Evolutionary conservation across 2,329 filamentous ascomycete genomes (phyloP).

Genomic region (Grosmannia penicillata): DNA sequence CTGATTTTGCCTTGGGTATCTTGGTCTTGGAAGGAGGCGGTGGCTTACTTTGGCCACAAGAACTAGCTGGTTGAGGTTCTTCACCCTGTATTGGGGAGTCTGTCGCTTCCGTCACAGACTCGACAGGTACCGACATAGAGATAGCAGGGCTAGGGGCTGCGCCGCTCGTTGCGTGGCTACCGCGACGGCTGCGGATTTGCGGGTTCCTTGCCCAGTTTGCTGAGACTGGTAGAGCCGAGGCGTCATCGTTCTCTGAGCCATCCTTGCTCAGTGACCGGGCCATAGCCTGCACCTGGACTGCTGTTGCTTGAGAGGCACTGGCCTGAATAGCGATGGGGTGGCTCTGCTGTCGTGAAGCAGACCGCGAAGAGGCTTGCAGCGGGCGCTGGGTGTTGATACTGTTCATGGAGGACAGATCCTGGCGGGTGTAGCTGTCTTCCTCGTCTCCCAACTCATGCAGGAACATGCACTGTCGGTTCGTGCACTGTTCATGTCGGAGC

Average conservation of each 20-base stretch:
- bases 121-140: slow-evolving; percentile 41
- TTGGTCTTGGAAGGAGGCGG: background rate
- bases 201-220: slow-evolving; percentile 80
- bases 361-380: slow-evolving; percentile 37
- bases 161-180: slow-evolving; percentile 67
- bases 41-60: slow-evolving; percentile 5
- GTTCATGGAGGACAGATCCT: slow-evolving; percentile 90
- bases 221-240: slow-evolving; percentile 80
- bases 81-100: slow-evolving; percentile 19
- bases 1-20: slow-evolving; percentile 1
- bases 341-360: slow-evolving; percentile 37
- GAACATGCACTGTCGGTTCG: slow-evolving; percentile 96
- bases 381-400: slow-evolving; percentile 68
- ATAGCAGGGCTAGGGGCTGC: slow-evolving; percentile 71
- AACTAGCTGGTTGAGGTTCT: slow-evolving; percentile 13
- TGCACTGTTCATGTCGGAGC: slow-evolving; percentile 84
- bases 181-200: slow-evolving; percentile 50
- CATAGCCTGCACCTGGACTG: slow-evolving; percentile 43
- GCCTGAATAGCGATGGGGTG: slow-evolving; percentile 19
- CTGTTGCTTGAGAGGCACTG: slow-evolving; percentile 11
- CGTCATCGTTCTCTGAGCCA: slow-evolving; percentile 58
- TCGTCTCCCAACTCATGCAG: slow-evolving; percentile 96
- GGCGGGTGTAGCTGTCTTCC: slow-evolving; percentile 87
- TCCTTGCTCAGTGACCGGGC: slow-evolving; percentile 65
- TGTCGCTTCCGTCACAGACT: slow-evolving; percentile 29